Base-by-base conservation (phyloP, 352 stramenopile genomes). In the Phytophthora pini region DNA sequence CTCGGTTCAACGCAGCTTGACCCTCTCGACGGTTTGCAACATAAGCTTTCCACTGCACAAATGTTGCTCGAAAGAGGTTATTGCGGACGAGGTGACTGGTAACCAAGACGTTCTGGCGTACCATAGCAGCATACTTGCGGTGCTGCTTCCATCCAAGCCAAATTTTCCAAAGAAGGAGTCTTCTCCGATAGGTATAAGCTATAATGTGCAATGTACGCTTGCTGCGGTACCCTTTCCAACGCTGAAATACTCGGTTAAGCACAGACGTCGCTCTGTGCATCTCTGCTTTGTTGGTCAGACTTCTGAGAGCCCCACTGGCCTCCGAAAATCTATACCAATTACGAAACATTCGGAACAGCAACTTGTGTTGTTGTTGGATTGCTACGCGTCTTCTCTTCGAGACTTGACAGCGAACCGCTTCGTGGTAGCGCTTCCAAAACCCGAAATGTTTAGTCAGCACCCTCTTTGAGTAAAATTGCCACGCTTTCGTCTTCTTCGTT, bases 21-120 rank as follows among this genome's bases (percentile, higher is more conserved):
- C 8, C 10, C 10, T 59, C 36, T 55, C 62, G 48, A 9, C 11
- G 59, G 11, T 32, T 11, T 26, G 43, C 64, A 3, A 32, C 8
- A 12, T 70, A 77, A 32, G 15, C 10, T 17, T 66, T 77, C 73
- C 73, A 84, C n/a, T 34, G 51, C 34, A 47, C 12, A 22, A 82
- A 80, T 0, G 65, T 56, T 20, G 59, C 27, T 32, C 55, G 61
- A 17, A 59, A 43, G n/a, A 70, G 40, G 20, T 82, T 80, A 27
- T 26, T 46, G 6, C 51, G 62, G n/a, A 76, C 10, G 10, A 82
- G 34, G 56, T 69, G 61, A 17, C 20, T 67, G 2, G 61, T 73
- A n/a, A 73, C 58, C 5, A 77, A 43, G 22, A 76, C 52, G 27
- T 68, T 74, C 26, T 46, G 48, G n/a, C 50, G 68, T 48, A 82